A percentile compares a stretch with the other conserved stretches of the same genome.
Evolutionary conservation across 2,329 filamentous ascomycete species (phyloP).

Genomic region (Fusarium fujikuroi): DNA sequence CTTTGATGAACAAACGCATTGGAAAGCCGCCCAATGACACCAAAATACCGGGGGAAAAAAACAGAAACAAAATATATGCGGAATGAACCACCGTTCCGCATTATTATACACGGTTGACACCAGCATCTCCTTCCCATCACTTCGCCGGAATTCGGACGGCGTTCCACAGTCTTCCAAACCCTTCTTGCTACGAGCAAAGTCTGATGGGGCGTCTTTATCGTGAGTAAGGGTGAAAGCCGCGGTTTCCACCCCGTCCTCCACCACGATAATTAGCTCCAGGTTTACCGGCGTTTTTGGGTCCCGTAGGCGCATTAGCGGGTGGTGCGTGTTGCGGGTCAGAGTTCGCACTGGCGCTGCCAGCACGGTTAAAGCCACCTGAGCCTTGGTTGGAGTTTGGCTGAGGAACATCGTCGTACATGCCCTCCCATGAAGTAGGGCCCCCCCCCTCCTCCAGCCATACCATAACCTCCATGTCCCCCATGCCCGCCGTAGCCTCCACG

Average conservation of each 20-base stretch:
- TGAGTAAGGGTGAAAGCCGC: slow-evolving; percentile 84
- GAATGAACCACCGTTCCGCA: slow-evolving; percentile 1
- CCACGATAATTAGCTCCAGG: slow-evolving; percentile 94
- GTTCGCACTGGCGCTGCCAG: slow-evolving; percentile 56
- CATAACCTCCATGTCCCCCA: slow-evolving; percentile 48
- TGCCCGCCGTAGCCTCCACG: slow-evolving; percentile 46
- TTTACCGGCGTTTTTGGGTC: slow-evolving; percentile 93
- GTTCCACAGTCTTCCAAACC: neutral
- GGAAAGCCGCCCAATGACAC: slow-evolving; percentile 12
- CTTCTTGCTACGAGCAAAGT: slow-evolving; percentile 1
- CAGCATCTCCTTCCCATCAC: neutral
- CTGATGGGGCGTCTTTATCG: slow-evolving; percentile 39
- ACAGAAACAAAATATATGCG: slow-evolving; percentile 8
- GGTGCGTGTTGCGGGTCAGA: slow-evolving; percentile 58
- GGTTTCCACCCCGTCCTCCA: slow-evolving; percentile 78
- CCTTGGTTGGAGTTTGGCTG: slow-evolving; percentile 73
- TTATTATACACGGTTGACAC: slow-evolving; percentile 18
- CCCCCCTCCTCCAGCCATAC: slow-evolving; percentile 60
- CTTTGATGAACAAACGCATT: slow-evolving; percentile 17
- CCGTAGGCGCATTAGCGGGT: slow-evolving; percentile 79
- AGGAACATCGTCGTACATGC: slow-evolving; percentile 97
- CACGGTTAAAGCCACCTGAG: slow-evolving; percentile 52
- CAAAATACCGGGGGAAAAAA: neutral
- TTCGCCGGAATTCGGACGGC: slow-evolving; percentile 6
- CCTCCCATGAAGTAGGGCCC: slow-evolving; percentile 90